Evolutionary conservation across 352 stramenopile species (phyloP), one percentile per base, ranked within the genome.

Genomic region (Pythium rishiriense): DNA sequence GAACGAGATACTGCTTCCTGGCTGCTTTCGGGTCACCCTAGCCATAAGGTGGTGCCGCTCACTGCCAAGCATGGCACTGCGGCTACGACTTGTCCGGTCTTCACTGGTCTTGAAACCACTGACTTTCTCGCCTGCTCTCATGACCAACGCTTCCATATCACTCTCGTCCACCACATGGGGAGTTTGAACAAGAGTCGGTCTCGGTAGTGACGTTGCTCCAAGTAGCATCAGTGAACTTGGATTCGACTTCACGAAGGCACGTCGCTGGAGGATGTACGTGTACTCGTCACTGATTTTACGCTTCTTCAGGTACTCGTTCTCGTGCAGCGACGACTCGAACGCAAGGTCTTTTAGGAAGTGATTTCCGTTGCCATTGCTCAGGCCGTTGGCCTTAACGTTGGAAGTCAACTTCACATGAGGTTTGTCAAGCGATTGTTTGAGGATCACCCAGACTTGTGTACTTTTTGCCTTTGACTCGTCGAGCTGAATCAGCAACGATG

Each of bases 241-340:
- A 37, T 76, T 50, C 4, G 66, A 52, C 28, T 73, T 29, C 2
- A 68, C 62, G 35, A 62, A 77, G 5, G 72, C 70, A 11, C 79
- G 75, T 15, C 84, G 76, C 37, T 83, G 73, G 24, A 90, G 70
- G 63, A 91, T 87, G 55, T 93, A 93, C 11, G 73, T 58, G 62
- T 88, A 85, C 50, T 93, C 83, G 49, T 91, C 83, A 52, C 80
- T 81, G 22, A 93, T 84, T 47, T 79, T 84, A 28, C 78, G 78
- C 58, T 78, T 83, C 55, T 78, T 78, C 45, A 87, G 67, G 52
- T 76, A 88, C 19, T 81, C 68, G 24, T 76, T 85, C 21, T 74
- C 61, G 22, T 69, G 57, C 24, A 56, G 41, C 4, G 25, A 26
- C 26, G 62, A 66, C 3, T 49, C 46, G 48, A 73, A 79, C 22